Conservation (phyloP, 257 asterid genomes). For the Avicennia marina region DNA sequence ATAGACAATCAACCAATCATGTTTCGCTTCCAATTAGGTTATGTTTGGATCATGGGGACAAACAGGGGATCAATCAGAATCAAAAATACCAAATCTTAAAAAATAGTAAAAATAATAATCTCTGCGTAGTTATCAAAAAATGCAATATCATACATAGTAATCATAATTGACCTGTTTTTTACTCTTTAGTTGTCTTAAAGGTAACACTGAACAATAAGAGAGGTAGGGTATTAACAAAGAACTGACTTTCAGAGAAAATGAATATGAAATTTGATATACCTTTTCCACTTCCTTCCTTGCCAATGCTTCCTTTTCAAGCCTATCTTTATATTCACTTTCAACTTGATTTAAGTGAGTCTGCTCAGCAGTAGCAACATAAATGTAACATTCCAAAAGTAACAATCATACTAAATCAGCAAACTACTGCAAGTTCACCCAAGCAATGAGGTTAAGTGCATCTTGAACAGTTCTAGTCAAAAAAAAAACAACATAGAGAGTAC, state of each 20-base stretch:
- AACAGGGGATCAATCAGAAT: background rate
- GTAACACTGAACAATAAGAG: background rate
- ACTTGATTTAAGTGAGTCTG: slow-evolving; percentile 79
- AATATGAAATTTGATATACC: slow-evolving; percentile 33
- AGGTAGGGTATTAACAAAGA: background rate
- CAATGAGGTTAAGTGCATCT: background rate
- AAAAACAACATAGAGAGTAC: slow-evolving; percentile 15
- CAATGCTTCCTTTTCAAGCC: slow-evolving; percentile 65
- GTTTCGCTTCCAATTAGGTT: background rate
- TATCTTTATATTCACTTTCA: slow-evolving; percentile 70
- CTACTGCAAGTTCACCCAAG: background rate
- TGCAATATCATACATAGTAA: background rate
- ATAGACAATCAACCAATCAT: background rate
- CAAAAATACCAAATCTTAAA: background rate
- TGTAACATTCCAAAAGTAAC: slow-evolving; percentile 15
- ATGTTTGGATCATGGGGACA: background rate
- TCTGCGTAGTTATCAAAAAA: background rate
- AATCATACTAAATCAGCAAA: background rate
- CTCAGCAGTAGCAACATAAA: slow-evolving; percentile 8
- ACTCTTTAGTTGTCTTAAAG: background rate
- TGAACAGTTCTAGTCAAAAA: background rate
- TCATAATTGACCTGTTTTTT: background rate
- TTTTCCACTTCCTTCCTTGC: slow-evolving; percentile 56
- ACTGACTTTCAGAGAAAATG: slow-evolving; percentile 1
- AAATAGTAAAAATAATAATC: background rate